Conservation (phyloP, 495 filamentous ascomycete species). For the Parathielavia appendiculata region DNA sequence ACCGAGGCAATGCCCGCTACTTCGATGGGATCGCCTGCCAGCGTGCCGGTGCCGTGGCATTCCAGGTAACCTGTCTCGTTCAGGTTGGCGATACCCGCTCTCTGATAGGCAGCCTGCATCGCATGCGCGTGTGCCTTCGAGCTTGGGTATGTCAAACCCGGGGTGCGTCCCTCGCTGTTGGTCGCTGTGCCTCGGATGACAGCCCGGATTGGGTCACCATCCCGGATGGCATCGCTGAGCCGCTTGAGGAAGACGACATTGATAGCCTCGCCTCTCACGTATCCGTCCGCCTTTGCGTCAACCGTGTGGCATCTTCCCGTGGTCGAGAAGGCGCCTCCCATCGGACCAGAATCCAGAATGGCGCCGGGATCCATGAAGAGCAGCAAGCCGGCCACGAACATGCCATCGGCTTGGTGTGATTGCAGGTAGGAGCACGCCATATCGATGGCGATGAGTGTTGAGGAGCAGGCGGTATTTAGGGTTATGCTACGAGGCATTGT, state of each 20-base stretch:
- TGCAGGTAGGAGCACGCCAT: slow-evolving; percentile 38
- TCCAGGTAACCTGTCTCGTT: slow-evolving; percentile 43
- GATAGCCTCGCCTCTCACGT: slow-evolving; percentile 54
- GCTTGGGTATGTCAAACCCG: slow-evolving; percentile 47
- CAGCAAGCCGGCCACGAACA: background rate
- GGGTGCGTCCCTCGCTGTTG: slow-evolving; percentile 48
- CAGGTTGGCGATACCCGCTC: slow-evolving; percentile 18
- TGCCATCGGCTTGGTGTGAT: slow-evolving; percentile 1
- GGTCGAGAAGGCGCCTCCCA: slow-evolving; percentile 20
- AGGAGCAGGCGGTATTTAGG: slow-evolving; percentile 47
- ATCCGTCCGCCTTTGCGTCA: slow-evolving; percentile 40
- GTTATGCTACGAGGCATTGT: too few relatives aligned
- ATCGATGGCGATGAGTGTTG: slow-evolving; percentile 36
- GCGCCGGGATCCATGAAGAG: slow-evolving; percentile 5
- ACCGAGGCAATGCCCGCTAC: slow-evolving; percentile 25
- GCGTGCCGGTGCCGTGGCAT: slow-evolving; percentile 46
- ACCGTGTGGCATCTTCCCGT: slow-evolving; percentile 30
- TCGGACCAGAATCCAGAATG: background rate
- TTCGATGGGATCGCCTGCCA: slow-evolving; percentile 47
- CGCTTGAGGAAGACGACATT: slow-evolving; percentile 41
- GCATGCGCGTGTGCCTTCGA: slow-evolving; percentile 44
- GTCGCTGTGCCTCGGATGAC: slow-evolving; percentile 47
- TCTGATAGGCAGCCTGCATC: slow-evolving; percentile 42
- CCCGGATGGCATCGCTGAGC: slow-evolving; percentile 43
- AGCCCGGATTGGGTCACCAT: slow-evolving; percentile 49